Base-by-base conservation (phyloP, 106 monocot species). In the Phalaenopsis equestris region DNA sequence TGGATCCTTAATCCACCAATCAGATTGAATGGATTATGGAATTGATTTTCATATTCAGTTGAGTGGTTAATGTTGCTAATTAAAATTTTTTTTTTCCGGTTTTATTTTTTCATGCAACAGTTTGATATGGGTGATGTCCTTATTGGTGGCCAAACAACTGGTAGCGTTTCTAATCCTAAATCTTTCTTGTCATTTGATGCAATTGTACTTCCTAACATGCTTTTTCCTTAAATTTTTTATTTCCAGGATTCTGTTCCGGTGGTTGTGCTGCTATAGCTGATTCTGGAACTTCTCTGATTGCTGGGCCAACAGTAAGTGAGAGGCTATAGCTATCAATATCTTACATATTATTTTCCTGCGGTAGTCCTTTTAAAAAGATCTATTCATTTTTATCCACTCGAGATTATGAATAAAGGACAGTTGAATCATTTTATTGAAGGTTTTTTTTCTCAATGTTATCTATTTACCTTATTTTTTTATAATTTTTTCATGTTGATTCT, bases 251-350 rank as follows among this genome's bases (percentile, higher is more conserved):
- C 41, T 93, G 93, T 85, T 76, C 86, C 56, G 79, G 86, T 16
- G 88, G 93, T 65, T 93, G 93, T 79, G 79, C 88, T 3, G 93
- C 90, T 80, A 90, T 93, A 67, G 90, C 90, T 43, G 93, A 93
- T 90, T 93, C 93, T 80, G 93, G 93, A 79, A 90, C 90, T 75
- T 93, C 93, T 56, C 77, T 93, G 84, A 77, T 93, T 80, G 82
- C 93, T 58, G 93, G 93, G 55, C 93, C 93, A 67, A 93, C 86
- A 17, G 93, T 93, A 88, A 57, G 86, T 81, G 91, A n/a, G 10
- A 48, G 21, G 6, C 55, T 77, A 30, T 77, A 5, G 5, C 77
- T 76, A 2, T 6, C 39, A 72, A 39, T 38, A 72, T 14, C 39
- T 72, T n/a, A 1, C 39, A 38, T 57, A 21, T 64, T 64, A 64